Evolutionary conservation across 495 filamentous ascomycete genomes (phyloP), one percentile per base, ranked within the genome.

Genomic region (Venustampulla echinocandica): DNA sequence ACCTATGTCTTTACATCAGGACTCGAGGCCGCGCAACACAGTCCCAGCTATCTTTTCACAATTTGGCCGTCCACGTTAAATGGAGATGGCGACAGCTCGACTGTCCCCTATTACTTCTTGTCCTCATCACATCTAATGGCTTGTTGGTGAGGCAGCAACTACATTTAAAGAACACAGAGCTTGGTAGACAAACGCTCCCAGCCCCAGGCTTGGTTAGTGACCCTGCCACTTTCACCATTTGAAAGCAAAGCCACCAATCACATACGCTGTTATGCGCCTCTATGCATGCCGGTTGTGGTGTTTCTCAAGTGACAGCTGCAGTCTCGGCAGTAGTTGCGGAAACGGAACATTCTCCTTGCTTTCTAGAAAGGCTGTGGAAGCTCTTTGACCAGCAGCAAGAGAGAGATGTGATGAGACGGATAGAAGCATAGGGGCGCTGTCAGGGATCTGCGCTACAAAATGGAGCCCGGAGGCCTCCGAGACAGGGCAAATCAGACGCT

Each of bases 261-360:
- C 17, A 32, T 20, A 21, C 46, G 28, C 45, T 35, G 27, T 40
- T n/a, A 22, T 38, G 15, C 34, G 47, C 51, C 32, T 54, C 41
- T 10, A 46, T 52, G 55, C 52, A 52, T 41, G 10, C n/a, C n/a
- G n/a, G n/a, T n/a, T n/a, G n/a, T n/a, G n/a, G n/a, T n/a, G n/a
- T n/a, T 32, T 44, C 20, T 46, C 47, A 56, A 60, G 60, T 63
- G 59, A 60, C 59, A 62, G 59, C 57, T 65, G 61, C 58, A 58
- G 50, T 61, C 60, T 60, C 60, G 56, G 55, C 58, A 56, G 55
- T 44, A 56, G 55, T 49, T 53, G 60, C 54, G 58, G 50, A 53
- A 46, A 52, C 55, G 54, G 55, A 55, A 47, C 20, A 24, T 48
- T 51, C 44, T 23, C 36, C 32, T 44, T 18, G 11, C 42, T 50